Base-by-base conservation (phyloP, 1,139 yeast species). In the Kodamaea fungicola region DNA sequence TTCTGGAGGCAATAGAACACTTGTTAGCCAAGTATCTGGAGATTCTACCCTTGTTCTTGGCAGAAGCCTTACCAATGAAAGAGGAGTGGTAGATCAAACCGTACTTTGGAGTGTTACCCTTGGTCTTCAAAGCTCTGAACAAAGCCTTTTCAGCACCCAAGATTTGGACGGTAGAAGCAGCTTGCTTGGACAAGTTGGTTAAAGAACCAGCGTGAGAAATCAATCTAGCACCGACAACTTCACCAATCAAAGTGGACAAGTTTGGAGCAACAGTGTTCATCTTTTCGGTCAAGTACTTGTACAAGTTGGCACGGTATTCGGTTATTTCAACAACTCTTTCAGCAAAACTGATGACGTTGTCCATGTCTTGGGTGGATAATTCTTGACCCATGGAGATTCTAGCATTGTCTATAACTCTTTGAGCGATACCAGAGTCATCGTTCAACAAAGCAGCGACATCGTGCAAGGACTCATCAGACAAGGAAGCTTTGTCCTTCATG, bases 301-400 rank as follows among this genome's bases (percentile, higher is more conserved):
- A 89, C 56, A 92, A 75, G 59, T 84, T 87, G 61, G 80, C 80
- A 68, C 98, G 83, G 78, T 90, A 92, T 52, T 88, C 96, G 45
- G 95, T 82, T 63, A 94, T 79, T 49, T 88, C 87, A 43, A 88
- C 95, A 42, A 92, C 95, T 69, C 96, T 89, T 61, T 87, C 83
- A 46, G 98, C 99, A 59, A 94, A 88, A 33, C 92, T 80, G 54
- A 81, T 71, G 45, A 94, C 92, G 61, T 92, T 92, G 51, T 79
- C 81, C 80, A 94, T 84, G 67, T 92, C 98, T 58, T 83, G 79
- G 57, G 87, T 96, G 46, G 96, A 84, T 52, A 92, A 82, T 67
- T 92, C 99, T 66, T 94, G 96, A 64, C 99, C 98, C 99, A 94
- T 92, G 34, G 97, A 90, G 56, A 92, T 87, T 72, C 89, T 87